phyloP scores from a whole-genome alignment of 176 grass and related monocot species.

The Ensete ventricosum region DNA sequence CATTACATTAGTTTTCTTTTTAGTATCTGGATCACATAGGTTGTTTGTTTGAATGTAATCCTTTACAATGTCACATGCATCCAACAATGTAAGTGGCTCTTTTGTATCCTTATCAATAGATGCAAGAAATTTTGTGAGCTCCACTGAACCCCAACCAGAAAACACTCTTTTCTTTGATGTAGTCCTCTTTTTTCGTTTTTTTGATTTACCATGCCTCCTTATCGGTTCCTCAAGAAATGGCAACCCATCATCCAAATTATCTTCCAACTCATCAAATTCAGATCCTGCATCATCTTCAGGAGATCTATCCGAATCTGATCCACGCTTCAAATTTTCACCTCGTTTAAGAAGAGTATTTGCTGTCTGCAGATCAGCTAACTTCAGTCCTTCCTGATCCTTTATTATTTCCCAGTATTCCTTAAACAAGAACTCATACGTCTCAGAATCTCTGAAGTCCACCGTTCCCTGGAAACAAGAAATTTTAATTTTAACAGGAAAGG shows the following conservation, averaged over 20 bases:
- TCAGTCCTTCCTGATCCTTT: constrained; percentile 47
- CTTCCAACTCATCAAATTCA: constrained; percentile 24
- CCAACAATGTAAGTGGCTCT: constrained; percentile 39
- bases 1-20: constrained; percentile 45
- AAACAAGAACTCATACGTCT: constrained; percentile 41
- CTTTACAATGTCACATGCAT: constrained; percentile 44
- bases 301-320: constrained; percentile 31
- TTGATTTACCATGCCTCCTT: constrained; percentile 25
- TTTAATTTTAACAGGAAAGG: no score
- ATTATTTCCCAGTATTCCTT: constrained; percentile 70
- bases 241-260: constrained; percentile 20
- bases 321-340: constrained; percentile 27
- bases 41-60: constrained; percentile 55
- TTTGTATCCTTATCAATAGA: constrained; percentile 43
- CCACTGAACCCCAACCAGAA: constrained; percentile 57
- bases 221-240: constrained; percentile 23
- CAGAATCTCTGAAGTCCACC: constrained; percentile 28
- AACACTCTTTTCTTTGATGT: constrained; percentile 52
- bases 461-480: constrained; percentile 25
- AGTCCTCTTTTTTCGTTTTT: constrained; percentile 28
- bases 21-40: constrained; percentile 22
- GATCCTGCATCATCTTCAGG: constrained; percentile 12
- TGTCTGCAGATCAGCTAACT: constrained; percentile 42
- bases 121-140: constrained; percentile 58
- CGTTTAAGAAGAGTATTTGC: constrained; percentile 37